phyloP scores from a whole-genome alignment of 1,284 basidiomycete genomes.

The Marasmius fiardii region DNA sequence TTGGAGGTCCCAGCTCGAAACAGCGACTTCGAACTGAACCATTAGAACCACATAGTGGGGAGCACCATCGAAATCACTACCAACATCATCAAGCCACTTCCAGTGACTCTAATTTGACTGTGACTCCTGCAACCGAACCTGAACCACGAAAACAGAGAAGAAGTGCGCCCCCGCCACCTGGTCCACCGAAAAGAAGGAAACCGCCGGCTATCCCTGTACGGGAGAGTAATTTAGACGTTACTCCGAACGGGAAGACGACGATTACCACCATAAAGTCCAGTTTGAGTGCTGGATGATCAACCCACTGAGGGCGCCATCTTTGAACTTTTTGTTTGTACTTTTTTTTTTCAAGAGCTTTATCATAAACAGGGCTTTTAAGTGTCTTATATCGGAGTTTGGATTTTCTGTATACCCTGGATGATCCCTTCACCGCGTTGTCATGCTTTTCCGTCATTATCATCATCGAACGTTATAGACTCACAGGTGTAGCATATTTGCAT shows the following conservation, averaged over 20 bases:
- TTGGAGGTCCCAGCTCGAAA: background rate
- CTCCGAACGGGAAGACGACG: background rate
- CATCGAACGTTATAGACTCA: no score
- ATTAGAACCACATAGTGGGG: no score
- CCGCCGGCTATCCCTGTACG: conserved; percentile 27
- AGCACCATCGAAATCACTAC: background rate
- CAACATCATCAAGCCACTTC: conserved; percentile 14
- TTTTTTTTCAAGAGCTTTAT: no score
- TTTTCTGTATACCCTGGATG: no score
- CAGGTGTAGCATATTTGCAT: no score
- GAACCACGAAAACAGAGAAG: conserved; percentile 6
- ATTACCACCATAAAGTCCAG: conserved; percentile 1
- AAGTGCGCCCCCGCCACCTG: conserved; percentile 19
- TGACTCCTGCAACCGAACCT: background rate
- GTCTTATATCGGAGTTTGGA: no score
- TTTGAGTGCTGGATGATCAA: background rate
- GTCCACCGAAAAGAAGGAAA: conserved; percentile 25
- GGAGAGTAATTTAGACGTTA: background rate
- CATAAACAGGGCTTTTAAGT: background rate
- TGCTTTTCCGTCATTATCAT: no score
- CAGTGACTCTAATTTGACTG: conserved; percentile 1
- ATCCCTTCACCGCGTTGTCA: no score
- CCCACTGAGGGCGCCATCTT: background rate
- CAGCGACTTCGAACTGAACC: no score
- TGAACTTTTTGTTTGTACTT: background rate